phyloP scores from a whole-genome alignment of 208 protist genomes.

The Phytomonas sp. region DNA sequence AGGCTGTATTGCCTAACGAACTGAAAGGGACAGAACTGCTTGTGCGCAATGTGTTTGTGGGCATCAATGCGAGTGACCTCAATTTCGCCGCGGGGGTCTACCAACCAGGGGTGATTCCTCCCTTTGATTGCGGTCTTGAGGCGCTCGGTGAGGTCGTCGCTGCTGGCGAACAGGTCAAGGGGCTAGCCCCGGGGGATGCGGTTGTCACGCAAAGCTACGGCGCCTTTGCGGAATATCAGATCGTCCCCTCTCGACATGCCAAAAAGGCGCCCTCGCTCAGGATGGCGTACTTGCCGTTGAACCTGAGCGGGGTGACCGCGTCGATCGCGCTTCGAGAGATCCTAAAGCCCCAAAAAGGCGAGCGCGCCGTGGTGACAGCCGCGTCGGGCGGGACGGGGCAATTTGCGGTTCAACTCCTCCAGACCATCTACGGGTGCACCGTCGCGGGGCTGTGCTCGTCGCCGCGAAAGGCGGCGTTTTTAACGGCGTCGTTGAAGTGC shows the following conservation, averaged over 20 bases:
- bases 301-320: constrained; percentile 79
- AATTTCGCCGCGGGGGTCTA: constrained; percentile 84
- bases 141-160: constrained; percentile 70
- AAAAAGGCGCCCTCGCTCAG: constrained; percentile 39
- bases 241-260: constrained; percentile 35
- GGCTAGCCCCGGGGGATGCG: constrained; percentile 34
- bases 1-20: constrained; percentile 19
- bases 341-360: constrained; percentile 52
- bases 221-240: constrained; percentile 74
- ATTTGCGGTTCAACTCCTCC: constrained; percentile 86
- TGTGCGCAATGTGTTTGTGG: constrained; percentile 66
- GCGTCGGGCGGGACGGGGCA: constrained; percentile 86
- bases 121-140: constrained; percentile 85
- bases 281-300: constrained; percentile 58
- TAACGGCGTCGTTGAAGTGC: constrained; percentile 50
- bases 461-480: constrained; percentile 59
- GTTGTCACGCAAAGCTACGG: constrained; percentile 76
- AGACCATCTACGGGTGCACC: constrained; percentile 60
- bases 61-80: constrained; percentile 87
- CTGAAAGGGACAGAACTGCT: constrained; percentile 61
- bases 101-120: constrained; percentile 54
- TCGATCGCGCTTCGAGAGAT: constrained; percentile 78
- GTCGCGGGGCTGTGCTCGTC: constrained; percentile 88
- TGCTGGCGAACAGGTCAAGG: constrained; percentile 28
- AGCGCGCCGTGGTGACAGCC: constrained; percentile 80